These are phyloP conservation scores for Trichosporon coremiiforme DNA, from an alignment of 1,284 basidiomycete species.

Conservation along the genomic window DNA sequence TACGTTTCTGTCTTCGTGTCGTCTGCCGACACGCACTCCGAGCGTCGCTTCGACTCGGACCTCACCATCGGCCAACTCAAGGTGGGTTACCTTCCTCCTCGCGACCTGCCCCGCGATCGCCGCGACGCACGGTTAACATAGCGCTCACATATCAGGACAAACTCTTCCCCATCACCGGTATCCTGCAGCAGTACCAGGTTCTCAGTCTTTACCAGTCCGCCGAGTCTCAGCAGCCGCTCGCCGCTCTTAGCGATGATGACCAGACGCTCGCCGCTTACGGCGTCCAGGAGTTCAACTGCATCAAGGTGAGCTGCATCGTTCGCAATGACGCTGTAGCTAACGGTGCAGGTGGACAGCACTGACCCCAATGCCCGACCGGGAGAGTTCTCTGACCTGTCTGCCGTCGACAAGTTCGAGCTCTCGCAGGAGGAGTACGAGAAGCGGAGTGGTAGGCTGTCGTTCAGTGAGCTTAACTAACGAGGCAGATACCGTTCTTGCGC, in stretches of 20 bases:
- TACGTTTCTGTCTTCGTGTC: slow-evolving; percentile 69
- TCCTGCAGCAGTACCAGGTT: slow-evolving; percentile 70
- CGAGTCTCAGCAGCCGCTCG: slow-evolving; percentile 59
- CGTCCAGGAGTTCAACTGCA: slow-evolving; percentile 58
- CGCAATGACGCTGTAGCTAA: not conserved
- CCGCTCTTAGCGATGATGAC: slow-evolving; percentile 66
- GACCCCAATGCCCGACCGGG: slow-evolving; percentile 65
- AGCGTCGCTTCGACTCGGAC: slow-evolving; percentile 75
- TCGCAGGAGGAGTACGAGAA: slow-evolving; percentile 78
- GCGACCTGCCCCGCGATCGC: slow-evolving; percentile 6
- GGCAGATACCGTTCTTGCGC: slow-evolving; percentile 83
- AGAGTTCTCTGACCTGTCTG: slow-evolving; percentile 75
- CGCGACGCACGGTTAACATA: slow-evolving; percentile 18
- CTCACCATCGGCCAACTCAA: slow-evolving; percentile 76
- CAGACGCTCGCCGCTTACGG: slow-evolving; percentile 73
- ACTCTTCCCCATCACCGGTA: slow-evolving; percentile 87
- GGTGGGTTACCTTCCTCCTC: slow-evolving; percentile 58
- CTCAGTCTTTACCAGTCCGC: slow-evolving; percentile 69
- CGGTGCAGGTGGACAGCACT: slow-evolving; percentile 69
- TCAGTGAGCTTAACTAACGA: slow-evolving; percentile 3
- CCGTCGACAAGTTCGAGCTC: slow-evolving; percentile 92
- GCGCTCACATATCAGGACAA: slow-evolving; percentile 63
- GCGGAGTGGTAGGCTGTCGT: slow-evolving; percentile 64
- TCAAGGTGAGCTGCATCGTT: slow-evolving; percentile 65
- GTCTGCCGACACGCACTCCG: slow-evolving; percentile 84